Base-by-base conservation (phyloP, 2,329 filamentous ascomycete genomes). In the Sporothrix globosa region DNA sequence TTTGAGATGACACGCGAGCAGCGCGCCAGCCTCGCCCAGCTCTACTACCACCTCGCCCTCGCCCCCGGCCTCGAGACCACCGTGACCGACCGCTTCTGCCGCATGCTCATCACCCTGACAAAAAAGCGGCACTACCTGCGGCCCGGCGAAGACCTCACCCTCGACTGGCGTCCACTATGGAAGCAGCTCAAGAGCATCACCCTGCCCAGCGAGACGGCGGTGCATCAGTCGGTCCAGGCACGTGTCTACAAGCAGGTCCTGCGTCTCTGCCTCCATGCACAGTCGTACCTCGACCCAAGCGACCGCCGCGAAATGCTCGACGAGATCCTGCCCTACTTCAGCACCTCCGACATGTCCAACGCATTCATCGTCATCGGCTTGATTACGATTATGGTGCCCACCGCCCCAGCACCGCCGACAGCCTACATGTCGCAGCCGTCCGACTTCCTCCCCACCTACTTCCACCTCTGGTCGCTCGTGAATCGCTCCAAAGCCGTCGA, bases 41-140 rank as follows among this genome's bases (percentile, higher is more conserved):
- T 99, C 50, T 99, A 97, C 82, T 99, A 97, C 81, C 93, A 97
- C 81, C 90, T 99, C 71, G 87, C 93, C 5, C 85, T 99, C 72
- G 92, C 96, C 39, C 96, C 95, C 0, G 96, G 96, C 3, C 85
- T 99, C 70, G 95, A 98, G 77, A 87, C 88, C 67, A 86, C 86
- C 71, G 89, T 94, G 10, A 87, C 93, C 4, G 96, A 99, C 81
- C 88, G 95, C 72, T 99, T 99, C 79, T 88, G 95, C 60, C 96
- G 92, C 83, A 98, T 98, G 94, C 95, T 98, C 77, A 91, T 97
- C 80, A 90, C 92, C 13, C 82, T 99, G 75, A 97, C 94, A n/a
- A 96, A 96, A 82, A 94, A 95, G 78, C 97, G 96, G 79, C 95
- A 98, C 81, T 98, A 98, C 80, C 86, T 99, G 46, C 93, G 92